Conservation (phyloP, 163 green algal genomes). For the Volvox carteri region DNA sequence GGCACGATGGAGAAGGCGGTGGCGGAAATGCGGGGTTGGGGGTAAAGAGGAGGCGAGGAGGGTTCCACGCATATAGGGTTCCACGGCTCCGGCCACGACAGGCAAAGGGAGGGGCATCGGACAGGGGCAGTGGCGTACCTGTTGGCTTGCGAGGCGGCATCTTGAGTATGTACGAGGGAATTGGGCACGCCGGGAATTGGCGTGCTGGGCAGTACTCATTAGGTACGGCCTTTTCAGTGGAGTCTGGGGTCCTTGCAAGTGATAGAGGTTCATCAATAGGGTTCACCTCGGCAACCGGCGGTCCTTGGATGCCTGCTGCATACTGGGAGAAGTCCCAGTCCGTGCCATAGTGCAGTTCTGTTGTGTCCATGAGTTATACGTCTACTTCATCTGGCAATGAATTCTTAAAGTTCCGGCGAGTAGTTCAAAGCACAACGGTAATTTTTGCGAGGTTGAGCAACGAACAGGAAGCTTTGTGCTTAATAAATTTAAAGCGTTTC, state of each 20-base stretch:
- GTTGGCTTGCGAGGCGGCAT: neutral
- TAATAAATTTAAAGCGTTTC: too few species aligned
- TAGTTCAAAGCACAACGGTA: neutral
- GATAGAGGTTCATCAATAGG: neutral
- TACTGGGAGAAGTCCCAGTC: neutral
- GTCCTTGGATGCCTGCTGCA: constrained; percentile 4
- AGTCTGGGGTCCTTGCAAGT: neutral
- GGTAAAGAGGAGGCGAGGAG: neutral
- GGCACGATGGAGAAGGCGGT: neutral
- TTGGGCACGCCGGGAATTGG: neutral
- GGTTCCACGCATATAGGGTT: neutral
- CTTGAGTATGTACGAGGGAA: constrained; percentile 42
- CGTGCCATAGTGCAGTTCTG: neutral
- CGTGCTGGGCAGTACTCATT: constrained; percentile 19
- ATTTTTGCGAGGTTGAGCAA: neutral
- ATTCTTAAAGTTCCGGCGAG: neutral
- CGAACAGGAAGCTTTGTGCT: neutral
- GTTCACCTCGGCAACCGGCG: neutral
- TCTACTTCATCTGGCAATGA: neutral
- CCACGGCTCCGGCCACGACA: neutral
- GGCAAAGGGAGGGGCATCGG: neutral
- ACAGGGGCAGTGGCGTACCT: neutral
- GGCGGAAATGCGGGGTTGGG: neutral
- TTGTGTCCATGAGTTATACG: neutral
- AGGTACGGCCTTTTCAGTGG: neutral